A percentile compares a stretch with the other conserved stretches of the same genome.
These are phyloP conservation scores for Malassezia arunalokei DNA, from an alignment of 1,284 basidiomycete species.

Conservation along the genomic window DNA sequence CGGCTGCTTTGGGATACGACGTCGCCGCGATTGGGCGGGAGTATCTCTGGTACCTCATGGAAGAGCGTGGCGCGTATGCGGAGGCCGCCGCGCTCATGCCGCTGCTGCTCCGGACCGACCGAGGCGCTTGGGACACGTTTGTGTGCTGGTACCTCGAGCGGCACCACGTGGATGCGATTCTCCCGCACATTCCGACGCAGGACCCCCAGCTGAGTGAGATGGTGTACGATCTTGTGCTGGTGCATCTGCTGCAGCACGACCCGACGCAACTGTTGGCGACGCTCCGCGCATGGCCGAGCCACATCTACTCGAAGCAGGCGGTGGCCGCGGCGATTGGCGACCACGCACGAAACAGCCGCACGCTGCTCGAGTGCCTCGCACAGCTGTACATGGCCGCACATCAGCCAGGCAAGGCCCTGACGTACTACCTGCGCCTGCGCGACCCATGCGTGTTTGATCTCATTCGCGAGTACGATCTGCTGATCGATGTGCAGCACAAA, in stretches of 20 bases:
- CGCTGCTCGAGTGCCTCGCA: constrained; percentile 81
- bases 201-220: constrained; percentile 66
- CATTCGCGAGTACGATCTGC: constrained; percentile 84
- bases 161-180: constrained; percentile 68
- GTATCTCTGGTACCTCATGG: constrained; percentile 35
- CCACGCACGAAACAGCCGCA: constrained; percentile 52
- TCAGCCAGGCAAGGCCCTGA: constrained; percentile 84
- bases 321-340: constrained; percentile 78
- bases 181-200: constrained; percentile 75
- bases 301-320: constrained; percentile 75
- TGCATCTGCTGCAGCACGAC: constrained; percentile 69
- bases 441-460: constrained; percentile 84
- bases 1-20: constrained; percentile 49
- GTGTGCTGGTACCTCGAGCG: constrained; percentile 81
- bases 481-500: constrained; percentile 87
- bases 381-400: constrained; percentile 80
- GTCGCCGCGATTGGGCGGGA: constrained; percentile 49
- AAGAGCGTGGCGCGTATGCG: constrained; percentile 57
- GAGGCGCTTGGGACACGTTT: constrained; percentile 82
- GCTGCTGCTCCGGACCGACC: constrained; percentile 69
- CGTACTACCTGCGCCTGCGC: constrained; percentile 73
- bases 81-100: constrained; percentile 77
- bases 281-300: constrained; percentile 74
- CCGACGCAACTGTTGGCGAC: constrained; percentile 62
- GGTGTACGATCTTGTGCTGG: constrained; percentile 91